Base-by-base conservation (phyloP, 352 stramenopile species). In the Pythium rhizo-oryzae region DNA sequence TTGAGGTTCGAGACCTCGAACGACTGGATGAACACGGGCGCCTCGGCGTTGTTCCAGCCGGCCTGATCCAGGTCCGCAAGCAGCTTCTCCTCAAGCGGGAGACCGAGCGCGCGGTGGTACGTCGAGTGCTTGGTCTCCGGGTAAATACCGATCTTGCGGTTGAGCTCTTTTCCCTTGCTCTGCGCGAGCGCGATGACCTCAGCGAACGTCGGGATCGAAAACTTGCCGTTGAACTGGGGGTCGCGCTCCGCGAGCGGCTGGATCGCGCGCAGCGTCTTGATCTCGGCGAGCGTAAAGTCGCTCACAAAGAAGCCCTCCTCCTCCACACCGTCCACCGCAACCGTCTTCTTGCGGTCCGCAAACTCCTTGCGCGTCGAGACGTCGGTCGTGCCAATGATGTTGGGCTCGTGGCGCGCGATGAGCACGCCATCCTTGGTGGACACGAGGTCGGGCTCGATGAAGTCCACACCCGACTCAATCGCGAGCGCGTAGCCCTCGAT, bases 391-490 rank as follows among this genome's bases (percentile, higher is more conserved):
- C 79, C 75, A 67, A 93, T 88, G 57, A 98, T 85, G 81, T 97
- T 93, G 2, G 94, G 73, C 59, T 94, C 87, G 75, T 98, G 94
- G 15, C 91, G 82, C 30, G 83, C 84, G 41, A 98, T 71, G 19
- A 98, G 79, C 49, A 92, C 72, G 35, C 80, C 78, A 69, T 97
- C 90, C 62, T 89, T 92, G 21, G 91, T 97, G 24, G 79, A 81
- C 1, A 97, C 90, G 57, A 98, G 79, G 74, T 98, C 92, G 15
- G 92, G 87, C 76, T 98, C 92, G 44, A 98, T 97, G 59, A 91
- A 96, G 70, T 98, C 89, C 16, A 94, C 84, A n/a, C 91, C 90
- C 8, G 92, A 77, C 65, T 98, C 80, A 33, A 98, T 85, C 53
- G 92, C 92, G 13, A 98, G 75, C 53, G 84, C 89, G 77, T 98